Conservation (phyloP, 2,329 filamentous ascomycete genomes). For the Cryoendolithus antarcticus region DNA sequence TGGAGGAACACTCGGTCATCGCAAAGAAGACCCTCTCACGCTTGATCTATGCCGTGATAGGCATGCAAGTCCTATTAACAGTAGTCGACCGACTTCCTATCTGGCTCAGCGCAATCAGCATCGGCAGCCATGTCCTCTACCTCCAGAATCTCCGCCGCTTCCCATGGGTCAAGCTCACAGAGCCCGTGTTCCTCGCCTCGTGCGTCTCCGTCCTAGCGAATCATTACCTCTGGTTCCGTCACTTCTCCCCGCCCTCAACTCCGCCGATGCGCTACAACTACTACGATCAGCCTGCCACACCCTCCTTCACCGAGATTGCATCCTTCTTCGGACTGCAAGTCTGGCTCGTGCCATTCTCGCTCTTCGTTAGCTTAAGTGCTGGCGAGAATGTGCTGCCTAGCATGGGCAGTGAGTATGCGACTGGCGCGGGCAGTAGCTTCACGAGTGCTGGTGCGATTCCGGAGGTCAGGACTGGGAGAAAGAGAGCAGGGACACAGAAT, state of each 20-base stretch:
- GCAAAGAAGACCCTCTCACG: constrained; percentile 76
- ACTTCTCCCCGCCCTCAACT: constrained; percentile 57
- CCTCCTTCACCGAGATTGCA: constrained; percentile 85
- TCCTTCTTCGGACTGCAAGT: constrained; percentile 94
- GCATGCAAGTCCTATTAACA: constrained; percentile 59
- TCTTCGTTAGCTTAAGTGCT: constrained; percentile 89
- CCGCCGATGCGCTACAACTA: constrained; percentile 39
- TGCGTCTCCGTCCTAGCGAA: constrained; percentile 78
- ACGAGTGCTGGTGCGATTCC: constrained; percentile 33
- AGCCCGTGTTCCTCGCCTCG: constrained; percentile 74
- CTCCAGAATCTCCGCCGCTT: constrained; percentile 70
- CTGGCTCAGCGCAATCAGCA: constrained; percentile 58
- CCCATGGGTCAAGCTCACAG: constrained; percentile 69
- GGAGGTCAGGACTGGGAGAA: constrained; percentile 28
- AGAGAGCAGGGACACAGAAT: constrained; percentile 39
- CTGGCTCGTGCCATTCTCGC: constrained; percentile 88
- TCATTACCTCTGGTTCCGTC: constrained; percentile 90
- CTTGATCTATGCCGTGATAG: constrained; percentile 74
- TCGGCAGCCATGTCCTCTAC: constrained; percentile 75
- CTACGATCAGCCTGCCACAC: constrained; percentile 39
- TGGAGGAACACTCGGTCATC: constrained; percentile 92
- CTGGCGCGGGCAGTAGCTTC: constrained; percentile 42
- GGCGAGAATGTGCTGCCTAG: constrained; percentile 90
- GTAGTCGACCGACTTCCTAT: constrained; percentile 79
- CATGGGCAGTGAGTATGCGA: constrained; percentile 68